Evolutionary conservation across 1,139 yeast species (phyloP).

Genomic region (Candida albicans): DNA sequence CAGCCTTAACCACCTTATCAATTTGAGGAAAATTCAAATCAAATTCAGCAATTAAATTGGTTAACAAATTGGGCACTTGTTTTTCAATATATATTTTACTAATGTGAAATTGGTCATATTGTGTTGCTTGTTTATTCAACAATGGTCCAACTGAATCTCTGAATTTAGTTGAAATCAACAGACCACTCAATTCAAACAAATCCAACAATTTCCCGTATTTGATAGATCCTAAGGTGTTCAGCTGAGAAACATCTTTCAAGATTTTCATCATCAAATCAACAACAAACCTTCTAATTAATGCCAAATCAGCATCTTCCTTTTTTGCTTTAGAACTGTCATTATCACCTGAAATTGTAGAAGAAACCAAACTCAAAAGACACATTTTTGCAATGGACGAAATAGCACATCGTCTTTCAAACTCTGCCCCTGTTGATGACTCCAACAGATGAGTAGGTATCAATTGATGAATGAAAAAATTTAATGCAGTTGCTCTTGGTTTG

Average conservation of each 20-base stretch:
- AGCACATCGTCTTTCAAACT: conserved; percentile 40
- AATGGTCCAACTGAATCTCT: conserved; percentile 45
- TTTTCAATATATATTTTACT: conserved; percentile 67
- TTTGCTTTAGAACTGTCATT: conserved; percentile 45
- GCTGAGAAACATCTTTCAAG: conserved; percentile 48
- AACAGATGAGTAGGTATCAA: conserved; percentile 59
- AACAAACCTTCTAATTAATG: conserved; percentile 70
- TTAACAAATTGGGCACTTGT: conserved; percentile 57
- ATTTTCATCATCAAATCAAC: conserved; percentile 69
- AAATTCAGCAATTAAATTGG: conserved; percentile 58
- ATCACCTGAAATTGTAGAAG: conserved; percentile 46
- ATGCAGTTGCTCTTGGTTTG: conserved; percentile 71
- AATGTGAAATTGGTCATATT: conserved; percentile 58
- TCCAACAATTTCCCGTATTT: conserved; percentile 58
- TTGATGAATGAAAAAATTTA: conserved; percentile 76
- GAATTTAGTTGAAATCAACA: conserved; percentile 42
- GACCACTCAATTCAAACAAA: conserved; percentile 53
- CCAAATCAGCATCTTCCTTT: conserved; percentile 64
- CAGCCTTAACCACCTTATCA: conserved; percentile 54
- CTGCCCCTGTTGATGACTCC: conserved; percentile 27
- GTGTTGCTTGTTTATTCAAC: conserved; percentile 49
- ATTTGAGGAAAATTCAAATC: conserved; percentile 74
- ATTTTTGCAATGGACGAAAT: conserved; percentile 53
- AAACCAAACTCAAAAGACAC: conserved; percentile 59
- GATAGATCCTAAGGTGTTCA: conserved; percentile 23